phyloP scores from a whole-genome alignment of 2,329 filamentous ascomycete genomes.

The Neoascochyta sp. region DNA sequence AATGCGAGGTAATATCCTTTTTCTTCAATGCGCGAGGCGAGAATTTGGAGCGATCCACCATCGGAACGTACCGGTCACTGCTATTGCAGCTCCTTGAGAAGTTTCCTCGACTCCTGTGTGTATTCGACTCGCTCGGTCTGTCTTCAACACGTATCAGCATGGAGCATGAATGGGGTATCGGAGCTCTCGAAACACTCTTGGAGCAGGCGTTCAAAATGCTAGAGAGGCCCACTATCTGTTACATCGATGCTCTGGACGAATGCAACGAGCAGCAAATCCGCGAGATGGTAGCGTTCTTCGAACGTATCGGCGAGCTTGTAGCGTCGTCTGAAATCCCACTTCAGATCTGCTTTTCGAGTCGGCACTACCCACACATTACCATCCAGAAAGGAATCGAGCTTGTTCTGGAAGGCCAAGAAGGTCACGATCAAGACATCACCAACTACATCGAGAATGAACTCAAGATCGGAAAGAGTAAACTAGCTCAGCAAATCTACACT shows the following conservation, averaged over 20 bases:
- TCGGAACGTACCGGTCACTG: constrained; percentile 20
- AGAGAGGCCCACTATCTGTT: constrained; percentile 9
- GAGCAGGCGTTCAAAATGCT: constrained; percentile 5
- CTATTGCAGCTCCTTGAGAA: constrained; percentile 16
- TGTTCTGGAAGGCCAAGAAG: constrained; percentile 36
- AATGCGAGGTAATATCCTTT: constrained; percentile 11
- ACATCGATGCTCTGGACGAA: constrained; percentile 49
- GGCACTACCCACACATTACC: constrained; percentile 47
- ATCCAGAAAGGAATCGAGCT: constrained; percentile 26
- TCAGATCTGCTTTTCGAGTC: constrained; percentile 16
- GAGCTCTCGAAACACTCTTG: constrained; percentile 10
- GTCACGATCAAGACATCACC: constrained; percentile 36
- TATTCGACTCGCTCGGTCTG: constrained; percentile 3
- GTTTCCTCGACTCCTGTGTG: constrained; percentile 5
- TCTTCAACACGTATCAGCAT: constrained; percentile 5
- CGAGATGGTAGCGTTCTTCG: constrained; percentile 45
- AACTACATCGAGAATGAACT: constrained; percentile 13
- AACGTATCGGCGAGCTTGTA: constrained; percentile 35
- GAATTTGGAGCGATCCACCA: constrained; percentile 10
- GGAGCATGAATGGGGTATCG: constrained; percentile 9
- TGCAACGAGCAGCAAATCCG: constrained; percentile 43
- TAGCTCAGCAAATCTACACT: constrained; percentile 12
- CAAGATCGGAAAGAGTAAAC: constrained; percentile 10
- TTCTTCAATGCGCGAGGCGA: constrained; percentile 16
- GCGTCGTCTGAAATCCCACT: background rate